Conservation (phyloP, 1,139 yeast species). For the Pichia terricola region DNA sequence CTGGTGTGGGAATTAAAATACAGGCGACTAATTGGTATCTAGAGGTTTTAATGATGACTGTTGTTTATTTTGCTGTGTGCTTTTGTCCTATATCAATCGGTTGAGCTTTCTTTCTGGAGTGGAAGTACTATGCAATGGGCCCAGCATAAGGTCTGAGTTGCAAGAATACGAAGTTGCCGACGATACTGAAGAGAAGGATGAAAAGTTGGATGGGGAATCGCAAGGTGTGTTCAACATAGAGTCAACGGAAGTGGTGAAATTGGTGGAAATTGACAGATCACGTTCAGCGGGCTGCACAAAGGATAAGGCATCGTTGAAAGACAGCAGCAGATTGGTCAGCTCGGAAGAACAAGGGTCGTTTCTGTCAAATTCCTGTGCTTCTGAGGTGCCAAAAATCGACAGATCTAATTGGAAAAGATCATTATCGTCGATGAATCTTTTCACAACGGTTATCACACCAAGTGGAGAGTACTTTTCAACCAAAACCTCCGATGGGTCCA, state of each 20-base stretch:
- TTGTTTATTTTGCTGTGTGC: too few relatives aligned
- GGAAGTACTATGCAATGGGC: neutral
- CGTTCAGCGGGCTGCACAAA: constrained; percentile 5
- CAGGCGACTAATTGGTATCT: too few relatives aligned
- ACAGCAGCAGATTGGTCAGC: constrained; percentile 11
- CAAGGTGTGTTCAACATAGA: constrained; percentile 17
- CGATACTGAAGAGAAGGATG: constrained; percentile 25
- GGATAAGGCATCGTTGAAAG: constrained; percentile 8
- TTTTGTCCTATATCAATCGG: too few relatives aligned
- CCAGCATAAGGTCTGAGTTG: constrained; percentile 9
- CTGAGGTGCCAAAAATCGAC: constrained; percentile 10
- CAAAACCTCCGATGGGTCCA: constrained; percentile 45
- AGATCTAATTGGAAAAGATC: constrained; percentile 12
- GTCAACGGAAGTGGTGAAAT: neutral
- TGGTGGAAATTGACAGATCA: constrained; percentile 10
- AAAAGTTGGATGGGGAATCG: constrained; percentile 24
- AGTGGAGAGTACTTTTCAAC: constrained; percentile 40
- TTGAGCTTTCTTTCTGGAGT: neutral
- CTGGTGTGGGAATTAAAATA: too few relatives aligned
- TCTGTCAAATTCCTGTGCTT: too few relatives aligned
- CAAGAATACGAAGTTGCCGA: constrained; percentile 22
- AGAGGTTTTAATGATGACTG: too few relatives aligned
- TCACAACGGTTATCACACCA: constrained; percentile 27
- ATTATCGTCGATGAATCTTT: constrained; percentile 21
- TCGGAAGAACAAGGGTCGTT: constrained; percentile 2